Conservation (phyloP, 768 basidiomycete genomes). For the Lyophyllum shimeji region DNA sequence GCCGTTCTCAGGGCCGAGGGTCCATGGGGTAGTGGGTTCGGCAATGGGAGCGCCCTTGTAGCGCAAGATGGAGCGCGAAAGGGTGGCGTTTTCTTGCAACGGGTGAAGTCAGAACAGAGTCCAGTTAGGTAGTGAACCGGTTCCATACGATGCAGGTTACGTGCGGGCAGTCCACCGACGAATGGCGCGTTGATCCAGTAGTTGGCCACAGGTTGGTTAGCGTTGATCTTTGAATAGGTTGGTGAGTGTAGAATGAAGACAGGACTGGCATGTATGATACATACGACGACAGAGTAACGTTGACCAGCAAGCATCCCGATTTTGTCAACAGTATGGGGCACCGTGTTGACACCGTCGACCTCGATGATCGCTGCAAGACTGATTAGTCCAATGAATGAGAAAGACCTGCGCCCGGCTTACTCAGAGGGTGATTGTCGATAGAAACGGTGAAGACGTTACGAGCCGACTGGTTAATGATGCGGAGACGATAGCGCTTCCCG, state of each 20-base stretch:
- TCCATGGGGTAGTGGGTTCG: conserved; percentile 30
- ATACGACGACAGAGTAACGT: conserved; percentile 44
- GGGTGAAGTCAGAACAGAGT: background rate
- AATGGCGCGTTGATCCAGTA: conserved; percentile 45
- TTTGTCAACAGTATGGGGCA: conserved; percentile 32
- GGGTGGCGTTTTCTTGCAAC: conserved; percentile 23
- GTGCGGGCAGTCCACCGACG: conserved; percentile 28
- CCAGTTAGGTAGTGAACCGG: background rate
- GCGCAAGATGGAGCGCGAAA: conserved; percentile 30
- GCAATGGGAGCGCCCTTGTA: conserved; percentile 32
- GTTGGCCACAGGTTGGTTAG: conserved; percentile 44
- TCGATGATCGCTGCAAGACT: conserved; percentile 29
- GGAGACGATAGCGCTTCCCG: conserved; percentile 46
- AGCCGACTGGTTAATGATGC: conserved; percentile 46
- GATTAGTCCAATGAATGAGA: background rate
- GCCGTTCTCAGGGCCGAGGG: conserved; percentile 16
- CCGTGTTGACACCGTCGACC: conserved; percentile 37
- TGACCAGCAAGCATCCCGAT: conserved; percentile 47
- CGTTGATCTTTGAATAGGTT: conserved; percentile 22
- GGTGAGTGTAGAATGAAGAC: background rate
- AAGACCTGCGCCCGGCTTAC: background rate
- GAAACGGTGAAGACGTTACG: conserved; percentile 34
- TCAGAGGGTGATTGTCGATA: conserved; percentile 30
- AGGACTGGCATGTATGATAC: background rate
- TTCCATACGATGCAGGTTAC: conserved; percentile 31